Conservation (phyloP, 257 asterid genomes). For the Marsdenia floribunda region DNA sequence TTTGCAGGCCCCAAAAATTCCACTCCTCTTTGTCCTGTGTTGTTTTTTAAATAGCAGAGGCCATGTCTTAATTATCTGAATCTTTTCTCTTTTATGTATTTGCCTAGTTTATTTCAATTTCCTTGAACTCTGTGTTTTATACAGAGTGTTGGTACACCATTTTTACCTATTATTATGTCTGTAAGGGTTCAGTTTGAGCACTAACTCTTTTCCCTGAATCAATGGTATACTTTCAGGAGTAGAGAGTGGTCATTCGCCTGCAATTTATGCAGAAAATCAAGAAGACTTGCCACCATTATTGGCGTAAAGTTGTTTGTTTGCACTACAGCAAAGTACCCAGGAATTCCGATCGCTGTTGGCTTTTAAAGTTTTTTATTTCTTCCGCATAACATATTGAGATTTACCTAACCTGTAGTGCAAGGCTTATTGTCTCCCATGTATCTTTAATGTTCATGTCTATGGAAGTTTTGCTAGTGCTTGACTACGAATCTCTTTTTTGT, state of each 20-base stretch:
- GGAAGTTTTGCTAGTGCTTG: slow-evolving; percentile 2
- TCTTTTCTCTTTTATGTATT: not conserved
- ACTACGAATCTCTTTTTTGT: not conserved
- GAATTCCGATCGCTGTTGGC: too few species aligned
- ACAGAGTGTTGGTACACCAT: not conserved
- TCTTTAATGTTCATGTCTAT: not conserved
- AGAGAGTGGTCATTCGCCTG: not conserved
- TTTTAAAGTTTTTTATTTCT: not conserved
- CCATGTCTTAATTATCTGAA: not conserved
- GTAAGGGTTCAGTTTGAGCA: not conserved
- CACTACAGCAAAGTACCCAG: too few species aligned
- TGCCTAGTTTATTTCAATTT: not conserved
- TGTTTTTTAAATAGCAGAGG: too few species aligned
- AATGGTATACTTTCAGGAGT: slow-evolving; percentile 15
- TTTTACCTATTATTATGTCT: not conserved
- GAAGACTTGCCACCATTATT: not conserved
- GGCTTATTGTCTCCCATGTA: not conserved
- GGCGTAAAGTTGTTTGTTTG: not conserved
- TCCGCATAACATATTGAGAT: slow-evolving; percentile 1
- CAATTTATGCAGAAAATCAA: slow-evolving; percentile 1
- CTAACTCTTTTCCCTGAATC: not conserved
- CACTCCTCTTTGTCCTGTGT: not conserved
- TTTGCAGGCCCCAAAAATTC: not conserved
- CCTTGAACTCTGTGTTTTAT: not conserved
- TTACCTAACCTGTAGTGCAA: slow-evolving; percentile 2